These are phyloP conservation scores for Neostapfia colusana DNA, from an alignment of 176 grass and related monocot genomes.

Conservation along the genomic window DNA sequence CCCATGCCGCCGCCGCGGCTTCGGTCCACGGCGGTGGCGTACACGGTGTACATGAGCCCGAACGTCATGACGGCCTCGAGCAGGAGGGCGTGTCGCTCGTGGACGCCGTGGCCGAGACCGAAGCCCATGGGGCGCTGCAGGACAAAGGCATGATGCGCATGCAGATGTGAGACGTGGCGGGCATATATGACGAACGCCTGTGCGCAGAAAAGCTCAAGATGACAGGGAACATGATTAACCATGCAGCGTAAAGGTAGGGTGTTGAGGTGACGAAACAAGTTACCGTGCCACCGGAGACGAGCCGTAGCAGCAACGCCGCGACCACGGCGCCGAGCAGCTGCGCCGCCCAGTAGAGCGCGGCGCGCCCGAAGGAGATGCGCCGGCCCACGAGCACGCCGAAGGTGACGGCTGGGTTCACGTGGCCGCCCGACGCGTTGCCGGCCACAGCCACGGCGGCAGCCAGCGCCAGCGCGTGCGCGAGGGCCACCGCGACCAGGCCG, in stretches of 20 bases:
- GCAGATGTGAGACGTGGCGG: constrained; percentile 34
- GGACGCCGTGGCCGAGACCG: constrained; percentile 48
- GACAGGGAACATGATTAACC: neutral
- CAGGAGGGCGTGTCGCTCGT: constrained; percentile 64
- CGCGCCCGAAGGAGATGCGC: constrained; percentile 65
- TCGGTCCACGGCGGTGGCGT: constrained; percentile 65
- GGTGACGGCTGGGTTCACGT: constrained; percentile 87
- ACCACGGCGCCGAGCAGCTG: constrained; percentile 80
- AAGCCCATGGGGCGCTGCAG: constrained; percentile 67
- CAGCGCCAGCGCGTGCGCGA: constrained; percentile 72
- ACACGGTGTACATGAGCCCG: constrained; percentile 72
- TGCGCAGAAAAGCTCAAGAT: neutral
- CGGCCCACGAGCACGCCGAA: constrained; percentile 75
- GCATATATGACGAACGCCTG: neutral
- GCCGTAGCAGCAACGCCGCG: constrained; percentile 56
- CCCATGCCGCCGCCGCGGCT: constrained; percentile 15
- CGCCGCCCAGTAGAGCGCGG: constrained; percentile 66
- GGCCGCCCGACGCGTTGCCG: constrained; percentile 51
- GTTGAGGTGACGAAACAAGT: neutral
- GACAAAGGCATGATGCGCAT: constrained; percentile 7
- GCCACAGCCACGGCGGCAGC: constrained; percentile 55
- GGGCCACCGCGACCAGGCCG: constrained; percentile 59
- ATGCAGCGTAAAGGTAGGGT: neutral
- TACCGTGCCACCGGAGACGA: constrained; percentile 78
- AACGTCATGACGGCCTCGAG: constrained; percentile 84